Evolutionary conservation across 1,284 basidiomycete species (phyloP).

Genomic region (Gomphus sp.): DNA sequence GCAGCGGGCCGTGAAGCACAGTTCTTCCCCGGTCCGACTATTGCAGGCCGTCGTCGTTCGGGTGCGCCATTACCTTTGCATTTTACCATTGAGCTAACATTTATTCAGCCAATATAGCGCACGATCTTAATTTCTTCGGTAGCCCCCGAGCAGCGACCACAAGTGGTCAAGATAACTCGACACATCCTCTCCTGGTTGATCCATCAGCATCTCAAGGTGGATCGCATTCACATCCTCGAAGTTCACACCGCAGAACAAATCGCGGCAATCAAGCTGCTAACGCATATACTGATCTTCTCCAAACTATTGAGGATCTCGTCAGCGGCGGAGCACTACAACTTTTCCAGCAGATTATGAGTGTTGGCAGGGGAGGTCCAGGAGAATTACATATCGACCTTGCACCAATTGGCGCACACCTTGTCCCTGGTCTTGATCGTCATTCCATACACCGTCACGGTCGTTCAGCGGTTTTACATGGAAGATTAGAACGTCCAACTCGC

Average conservation of each 20-base stretch:
- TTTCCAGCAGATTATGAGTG: slow-evolving; percentile 70
- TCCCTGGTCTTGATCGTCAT: slow-evolving; percentile 28
- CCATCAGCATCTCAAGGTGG: slow-evolving; percentile 37
- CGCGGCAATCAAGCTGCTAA: slow-evolving; percentile 35
- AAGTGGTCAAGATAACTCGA: slow-evolving; percentile 52
- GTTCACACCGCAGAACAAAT: slow-evolving; percentile 47
- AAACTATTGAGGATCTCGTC: slow-evolving; percentile 76
- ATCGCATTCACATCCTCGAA: slow-evolving; percentile 36
- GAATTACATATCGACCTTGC: slow-evolving; percentile 64
- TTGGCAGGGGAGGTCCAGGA: slow-evolving; percentile 38
- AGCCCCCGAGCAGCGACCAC: slow-evolving; percentile 40
- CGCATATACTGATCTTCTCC: slow-evolving; percentile 52
- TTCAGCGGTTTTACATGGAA: slow-evolving; percentile 33
- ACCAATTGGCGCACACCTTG: slow-evolving; percentile 16
- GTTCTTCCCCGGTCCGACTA: slow-evolving; percentile 33
- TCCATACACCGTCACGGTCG: slow-evolving; percentile 39
- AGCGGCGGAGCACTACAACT: slow-evolving; percentile 77
- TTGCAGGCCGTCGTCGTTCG: slow-evolving; percentile 37
- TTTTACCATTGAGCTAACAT: slow-evolving; percentile 10
- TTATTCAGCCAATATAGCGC: slow-evolving; percentile 31
- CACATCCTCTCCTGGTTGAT: slow-evolving; percentile 80
- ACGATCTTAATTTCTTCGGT: slow-evolving; percentile 51
- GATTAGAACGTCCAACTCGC: slow-evolving; percentile 49
- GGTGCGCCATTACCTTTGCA: slow-evolving; percentile 27
- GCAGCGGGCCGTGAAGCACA: slow-evolving; percentile 4